phyloP scores from a whole-genome alignment of 1,284 basidiomycete species.

The Sanguinoderma infundibulare region DNA sequence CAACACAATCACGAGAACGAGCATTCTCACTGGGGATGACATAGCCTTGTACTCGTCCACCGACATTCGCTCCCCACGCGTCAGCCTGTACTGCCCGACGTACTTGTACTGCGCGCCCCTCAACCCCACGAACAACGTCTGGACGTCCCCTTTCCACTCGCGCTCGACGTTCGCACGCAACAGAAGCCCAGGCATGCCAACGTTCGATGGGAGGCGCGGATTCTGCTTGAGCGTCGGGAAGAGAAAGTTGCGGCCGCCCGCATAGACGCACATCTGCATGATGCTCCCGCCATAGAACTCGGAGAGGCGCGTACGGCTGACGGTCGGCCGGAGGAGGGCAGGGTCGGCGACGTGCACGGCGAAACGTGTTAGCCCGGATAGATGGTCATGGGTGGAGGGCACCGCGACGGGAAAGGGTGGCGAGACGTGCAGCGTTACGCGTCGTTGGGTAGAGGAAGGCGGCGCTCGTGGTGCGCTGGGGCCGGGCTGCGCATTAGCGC shows the following conservation, averaged over 20 bases:
- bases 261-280: slow-evolving; percentile 9
- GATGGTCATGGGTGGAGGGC: not conserved
- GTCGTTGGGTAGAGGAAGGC: not conserved
- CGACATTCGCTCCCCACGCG: slow-evolving; percentile 10
- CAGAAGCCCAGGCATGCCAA: slow-evolving; percentile 26
- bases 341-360: slow-evolving; percentile 6
- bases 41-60: slow-evolving; percentile 19
- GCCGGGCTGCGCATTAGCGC: not conserved
- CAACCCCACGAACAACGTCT: slow-evolving; percentile 26
- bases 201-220: slow-evolving; percentile 21
- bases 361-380: not conserved
- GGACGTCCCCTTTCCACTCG: slow-evolving; percentile 10
- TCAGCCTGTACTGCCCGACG: slow-evolving; percentile 28
- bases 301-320: slow-evolving; percentile 20
- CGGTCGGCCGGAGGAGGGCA: slow-evolving; percentile 5
- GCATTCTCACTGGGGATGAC: not conserved
- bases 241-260: slow-evolving; percentile 21
- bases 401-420: not conserved
- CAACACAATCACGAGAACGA: not conserved
- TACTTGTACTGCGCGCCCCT: slow-evolving; percentile 18
- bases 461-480: not conserved
- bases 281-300: slow-evolving; percentile 15
- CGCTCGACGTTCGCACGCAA: slow-evolving; percentile 10
- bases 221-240: slow-evolving; percentile 22
- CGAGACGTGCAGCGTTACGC: not conserved